These are phyloP conservation scores for Lodderomyces margitis DNA, from an alignment of 1,139 yeast genomes.

Conservation along the genomic window DNA sequence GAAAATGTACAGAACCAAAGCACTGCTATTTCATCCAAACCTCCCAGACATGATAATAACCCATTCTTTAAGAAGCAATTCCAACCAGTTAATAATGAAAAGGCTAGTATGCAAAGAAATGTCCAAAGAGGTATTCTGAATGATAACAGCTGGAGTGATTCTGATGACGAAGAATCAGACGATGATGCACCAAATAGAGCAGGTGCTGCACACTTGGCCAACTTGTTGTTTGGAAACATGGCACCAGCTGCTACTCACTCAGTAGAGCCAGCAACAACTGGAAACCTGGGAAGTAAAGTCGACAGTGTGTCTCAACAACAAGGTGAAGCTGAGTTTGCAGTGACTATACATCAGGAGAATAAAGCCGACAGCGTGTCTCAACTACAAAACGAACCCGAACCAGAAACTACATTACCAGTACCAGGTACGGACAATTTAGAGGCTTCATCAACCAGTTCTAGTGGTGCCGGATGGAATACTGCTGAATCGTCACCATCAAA, in stretches of 20 bases:
- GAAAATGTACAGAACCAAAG: neutral
- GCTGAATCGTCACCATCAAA: neutral
- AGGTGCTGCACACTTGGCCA: constrained; percentile 64
- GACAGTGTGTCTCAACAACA: neutral
- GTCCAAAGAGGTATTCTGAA: constrained; percentile 59
- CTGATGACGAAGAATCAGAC: constrained; percentile 53
- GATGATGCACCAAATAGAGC: constrained; percentile 48
- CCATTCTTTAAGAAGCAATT: constrained; percentile 52
- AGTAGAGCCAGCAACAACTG: too few relatives aligned
- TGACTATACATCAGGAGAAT: neutral
- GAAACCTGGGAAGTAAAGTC: too few relatives aligned
- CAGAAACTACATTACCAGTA: neutral
- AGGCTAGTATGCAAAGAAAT: constrained; percentile 62
- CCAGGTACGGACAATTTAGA: neutral
- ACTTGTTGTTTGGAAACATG: constrained; percentile 63
- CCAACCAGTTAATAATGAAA: constrained; percentile 46
- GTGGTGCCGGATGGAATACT: constrained; percentile 2
- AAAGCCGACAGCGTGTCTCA: neutral
- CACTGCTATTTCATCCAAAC: neutral
- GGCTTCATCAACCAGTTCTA: neutral
- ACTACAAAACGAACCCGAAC: neutral
- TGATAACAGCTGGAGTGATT: constrained; percentile 60
- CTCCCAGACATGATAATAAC: constrained; percentile 17
- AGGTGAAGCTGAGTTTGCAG: neutral
- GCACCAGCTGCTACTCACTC: constrained; percentile 33